These are phyloP conservation scores for Tripterygium wilfordii DNA, from an alignment of 177 flowering plant genomes.

Conservation along the genomic window DNA sequence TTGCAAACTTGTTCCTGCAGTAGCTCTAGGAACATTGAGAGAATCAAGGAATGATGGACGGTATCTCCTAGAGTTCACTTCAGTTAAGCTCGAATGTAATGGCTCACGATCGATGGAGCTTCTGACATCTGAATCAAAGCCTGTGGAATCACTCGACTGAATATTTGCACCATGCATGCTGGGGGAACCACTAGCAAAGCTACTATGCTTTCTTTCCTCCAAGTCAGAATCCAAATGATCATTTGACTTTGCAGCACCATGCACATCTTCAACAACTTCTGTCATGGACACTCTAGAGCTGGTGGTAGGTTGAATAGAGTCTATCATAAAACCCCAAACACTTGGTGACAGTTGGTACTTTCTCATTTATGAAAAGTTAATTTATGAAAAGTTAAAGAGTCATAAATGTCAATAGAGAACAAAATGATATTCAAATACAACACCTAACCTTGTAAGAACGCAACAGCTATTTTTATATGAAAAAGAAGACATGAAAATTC, in stretches of 20 bases:
- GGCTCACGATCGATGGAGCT: constrained; percentile 35
- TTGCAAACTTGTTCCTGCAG: constrained; percentile 31
- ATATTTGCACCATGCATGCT: constrained; percentile 18
- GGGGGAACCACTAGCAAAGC: constrained; percentile 18
- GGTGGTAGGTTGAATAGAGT: constrained; percentile 12
- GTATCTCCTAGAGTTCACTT: constrained; percentile 38
- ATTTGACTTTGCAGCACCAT: constrained; percentile 1
- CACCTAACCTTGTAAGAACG: too few relatives aligned
- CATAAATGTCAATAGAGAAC: too few relatives aligned
- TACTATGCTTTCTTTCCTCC: constrained; percentile 23
- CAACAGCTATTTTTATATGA: too few relatives aligned
- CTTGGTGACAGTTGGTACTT: too few relatives aligned
- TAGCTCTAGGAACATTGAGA: constrained; percentile 45
- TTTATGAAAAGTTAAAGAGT: too few relatives aligned
- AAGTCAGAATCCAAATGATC: constrained; percentile 16
- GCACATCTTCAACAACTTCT: constrained; percentile 16
- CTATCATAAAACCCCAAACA: constrained; percentile 19
- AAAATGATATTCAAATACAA: too few relatives aligned
- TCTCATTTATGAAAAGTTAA: too few relatives aligned
- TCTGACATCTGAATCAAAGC: constrained; percentile 23
- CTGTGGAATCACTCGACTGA: constrained; percentile 28
- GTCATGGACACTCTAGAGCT: constrained; percentile 14
- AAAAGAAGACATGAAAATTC: too few relatives aligned
- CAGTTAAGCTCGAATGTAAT: constrained; percentile 24
- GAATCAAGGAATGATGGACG: constrained; percentile 93